These are phyloP conservation scores for Colletotrichum scovillei DNA, from an alignment of 2,329 filamentous ascomycete genomes.

Conservation along the genomic window DNA sequence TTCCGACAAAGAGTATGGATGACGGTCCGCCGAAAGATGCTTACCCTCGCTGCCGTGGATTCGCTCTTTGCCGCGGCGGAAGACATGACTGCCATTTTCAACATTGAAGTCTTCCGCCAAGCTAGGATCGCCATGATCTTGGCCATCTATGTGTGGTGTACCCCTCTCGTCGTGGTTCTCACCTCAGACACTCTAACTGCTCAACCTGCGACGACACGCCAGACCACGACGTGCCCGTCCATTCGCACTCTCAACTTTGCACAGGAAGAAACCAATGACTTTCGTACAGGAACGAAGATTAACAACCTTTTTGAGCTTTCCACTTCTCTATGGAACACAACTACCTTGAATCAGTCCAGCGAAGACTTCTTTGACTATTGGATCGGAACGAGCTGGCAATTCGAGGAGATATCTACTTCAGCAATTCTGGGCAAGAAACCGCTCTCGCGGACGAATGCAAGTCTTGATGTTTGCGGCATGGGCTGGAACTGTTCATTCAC, in stretches of 20 bases:
- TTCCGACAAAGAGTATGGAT: slow-evolving; percentile 40
- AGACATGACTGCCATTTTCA: slow-evolving; percentile 44
- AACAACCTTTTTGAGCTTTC: slow-evolving; percentile 42
- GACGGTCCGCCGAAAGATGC: slow-evolving; percentile 38
- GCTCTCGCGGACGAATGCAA: slow-evolving; percentile 40
- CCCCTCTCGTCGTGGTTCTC: slow-evolving; percentile 51
- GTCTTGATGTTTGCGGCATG: slow-evolving; percentile 45
- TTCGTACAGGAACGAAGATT: slow-evolving; percentile 44
- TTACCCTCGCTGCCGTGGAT: slow-evolving; percentile 39
- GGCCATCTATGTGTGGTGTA: slow-evolving; percentile 50
- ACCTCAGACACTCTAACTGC: slow-evolving; percentile 51
- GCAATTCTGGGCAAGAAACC: slow-evolving; percentile 41
- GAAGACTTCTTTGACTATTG: slow-evolving; percentile 48
- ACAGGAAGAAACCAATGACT: slow-evolving; percentile 48
- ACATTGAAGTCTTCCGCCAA: slow-evolving; percentile 43
- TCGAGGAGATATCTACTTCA: slow-evolving; percentile 43
- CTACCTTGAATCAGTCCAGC: slow-evolving; percentile 33
- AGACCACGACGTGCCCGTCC: slow-evolving; percentile 43
- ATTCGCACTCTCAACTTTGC: slow-evolving; percentile 48
- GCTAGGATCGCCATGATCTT: slow-evolving; percentile 48
- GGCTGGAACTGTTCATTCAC: slow-evolving; percentile 50
- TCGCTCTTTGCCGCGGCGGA: slow-evolving; percentile 48
- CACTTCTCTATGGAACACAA: slow-evolving; percentile 47
- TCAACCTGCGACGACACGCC: slow-evolving; percentile 34
- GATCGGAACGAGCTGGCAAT: slow-evolving; percentile 39